Evolutionary conservation across 768 basidiomycete genomes (phyloP), one percentile per base, ranked within the genome.

Genomic region (Filobasidium wieringae): DNA sequence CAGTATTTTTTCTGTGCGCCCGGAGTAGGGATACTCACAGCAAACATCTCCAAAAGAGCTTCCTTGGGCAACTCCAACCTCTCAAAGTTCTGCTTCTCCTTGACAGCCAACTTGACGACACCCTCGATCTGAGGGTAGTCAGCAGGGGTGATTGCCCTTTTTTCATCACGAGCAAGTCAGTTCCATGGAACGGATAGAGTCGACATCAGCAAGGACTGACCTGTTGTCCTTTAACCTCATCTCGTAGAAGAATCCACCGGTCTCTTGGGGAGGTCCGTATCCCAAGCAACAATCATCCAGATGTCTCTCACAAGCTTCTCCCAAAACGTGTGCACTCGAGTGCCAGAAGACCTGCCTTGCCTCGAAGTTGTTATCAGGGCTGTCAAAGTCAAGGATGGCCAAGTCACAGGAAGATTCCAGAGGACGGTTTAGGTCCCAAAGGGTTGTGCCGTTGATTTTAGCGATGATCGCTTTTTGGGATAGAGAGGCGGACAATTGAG

Each of bases 271-370:
- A 15, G 95, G 95, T 2, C 95, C 95, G 61, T 95, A 83, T 68
- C 92, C 95, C 14, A 99, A 79, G 77, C 95, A 91, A 72, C 91
- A 95, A 37, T 92, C 93, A 72, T 96, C 70, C 36, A 67, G 93
- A 72, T 95, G 90, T 53, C 87, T 81, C 75, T 99, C 95, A 39
- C 90, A 83, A 55, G 93, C 87, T 76, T 99, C 95, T 43, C 95
- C 95, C 17, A 99, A 80, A 57, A 97, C 90, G 75, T 97, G 95
- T 0, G 95, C 95, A 26, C 92, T 96, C 17, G 95, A 97, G 73
- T 97, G 95, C 95, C 95, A 99, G 79, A 97, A 99, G 7, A 99
- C 95, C 66, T 85, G 86, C 75, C 96, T 91, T 59, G 93, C 91
- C 84, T 74, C 53, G 49, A 65, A 65, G 64, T 73, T 63, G 56